Conservation (phyloP, 129 eudicot species). For the Artemisia argyi region DNA sequence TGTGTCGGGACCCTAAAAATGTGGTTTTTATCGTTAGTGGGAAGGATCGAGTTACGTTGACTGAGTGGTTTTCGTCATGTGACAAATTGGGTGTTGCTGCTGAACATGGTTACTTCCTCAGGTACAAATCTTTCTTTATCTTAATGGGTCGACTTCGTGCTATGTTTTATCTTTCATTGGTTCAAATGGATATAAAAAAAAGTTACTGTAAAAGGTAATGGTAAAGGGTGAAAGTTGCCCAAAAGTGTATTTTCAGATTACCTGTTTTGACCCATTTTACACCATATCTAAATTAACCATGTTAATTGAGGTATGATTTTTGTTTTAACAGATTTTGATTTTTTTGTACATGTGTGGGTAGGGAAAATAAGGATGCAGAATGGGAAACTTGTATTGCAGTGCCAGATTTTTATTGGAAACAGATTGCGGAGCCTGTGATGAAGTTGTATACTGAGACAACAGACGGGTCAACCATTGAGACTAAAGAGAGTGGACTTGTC, state of each 20-base stretch:
- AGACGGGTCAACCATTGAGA: constrained; percentile 81
- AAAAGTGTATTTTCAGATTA: not conserved
- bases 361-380: constrained; percentile 57
- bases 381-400: constrained; percentile 82
- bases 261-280: not conserved
- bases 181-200: not conserved
- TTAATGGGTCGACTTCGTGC: not conserved
- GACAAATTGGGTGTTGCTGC: constrained; percentile 81
- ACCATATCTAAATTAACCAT: not conserved
- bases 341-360: constrained; percentile 7
- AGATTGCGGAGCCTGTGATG: constrained; percentile 89
- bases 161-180: constrained; percentile 1
- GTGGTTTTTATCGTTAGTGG: constrained; percentile 85
- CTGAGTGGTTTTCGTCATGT: constrained; percentile 83
- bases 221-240: not conserved
- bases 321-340: not conserved
- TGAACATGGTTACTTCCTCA: constrained; percentile 89
- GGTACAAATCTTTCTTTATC: constrained; percentile 35
- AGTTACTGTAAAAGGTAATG: not conserved
- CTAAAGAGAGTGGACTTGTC: constrained; percentile 81
- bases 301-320: not conserved
- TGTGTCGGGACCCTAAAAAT: constrained; percentile 79
- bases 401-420: constrained; percentile 83
- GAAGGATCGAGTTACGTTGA: constrained; percentile 60
- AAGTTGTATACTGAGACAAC: constrained; percentile 80